Conservation (phyloP, 2,329 filamentous ascomycete genomes). For the Ascochyta rabiei region DNA sequence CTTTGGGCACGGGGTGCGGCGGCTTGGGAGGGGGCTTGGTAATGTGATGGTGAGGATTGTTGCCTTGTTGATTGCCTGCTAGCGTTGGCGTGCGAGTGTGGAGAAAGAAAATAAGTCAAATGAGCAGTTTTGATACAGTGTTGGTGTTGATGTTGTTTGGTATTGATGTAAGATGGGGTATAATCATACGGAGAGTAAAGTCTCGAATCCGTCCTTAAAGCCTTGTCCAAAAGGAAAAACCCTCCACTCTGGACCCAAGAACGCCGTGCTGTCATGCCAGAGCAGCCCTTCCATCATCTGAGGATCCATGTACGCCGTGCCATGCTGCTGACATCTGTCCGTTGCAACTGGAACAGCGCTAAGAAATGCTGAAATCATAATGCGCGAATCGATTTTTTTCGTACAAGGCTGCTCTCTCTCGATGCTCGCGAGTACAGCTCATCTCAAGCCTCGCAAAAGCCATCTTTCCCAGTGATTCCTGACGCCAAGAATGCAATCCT, state of each 20-base stretch:
- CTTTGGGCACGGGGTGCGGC: not conserved
- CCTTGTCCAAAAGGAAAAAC: not conserved
- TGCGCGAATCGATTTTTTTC: not conserved
- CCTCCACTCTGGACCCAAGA: not conserved
- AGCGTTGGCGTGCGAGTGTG: not conserved
- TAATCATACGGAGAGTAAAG: slow-evolving; percentile 25
- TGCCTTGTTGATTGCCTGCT: not conserved
- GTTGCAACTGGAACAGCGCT: slow-evolving; percentile 5
- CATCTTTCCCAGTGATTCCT: slow-evolving; percentile 66
- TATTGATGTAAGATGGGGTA: slow-evolving; percentile 21
- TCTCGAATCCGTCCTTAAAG: slow-evolving; percentile 3
- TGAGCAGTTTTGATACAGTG: no score
- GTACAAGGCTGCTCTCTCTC: not conserved
- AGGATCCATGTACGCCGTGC: slow-evolving; percentile 21
- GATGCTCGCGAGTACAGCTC: not conserved
- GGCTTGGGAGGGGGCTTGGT: slow-evolving; percentile 7
- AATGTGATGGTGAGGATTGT: not conserved
- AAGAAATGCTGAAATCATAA: slow-evolving; percentile 6
- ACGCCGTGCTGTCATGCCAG: slow-evolving; percentile 31
- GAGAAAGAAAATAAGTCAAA: not conserved
- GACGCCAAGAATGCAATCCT: slow-evolving; percentile 63
- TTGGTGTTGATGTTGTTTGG: not conserved
- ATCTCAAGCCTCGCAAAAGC: slow-evolving; percentile 52
- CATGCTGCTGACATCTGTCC: slow-evolving; percentile 29
- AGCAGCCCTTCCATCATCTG: slow-evolving; percentile 16